Evolutionary conservation across 371 early-diverging fungal species (phyloP), one percentile per base, ranked within the genome.

Genomic region (Mortierella sp.): DNA sequence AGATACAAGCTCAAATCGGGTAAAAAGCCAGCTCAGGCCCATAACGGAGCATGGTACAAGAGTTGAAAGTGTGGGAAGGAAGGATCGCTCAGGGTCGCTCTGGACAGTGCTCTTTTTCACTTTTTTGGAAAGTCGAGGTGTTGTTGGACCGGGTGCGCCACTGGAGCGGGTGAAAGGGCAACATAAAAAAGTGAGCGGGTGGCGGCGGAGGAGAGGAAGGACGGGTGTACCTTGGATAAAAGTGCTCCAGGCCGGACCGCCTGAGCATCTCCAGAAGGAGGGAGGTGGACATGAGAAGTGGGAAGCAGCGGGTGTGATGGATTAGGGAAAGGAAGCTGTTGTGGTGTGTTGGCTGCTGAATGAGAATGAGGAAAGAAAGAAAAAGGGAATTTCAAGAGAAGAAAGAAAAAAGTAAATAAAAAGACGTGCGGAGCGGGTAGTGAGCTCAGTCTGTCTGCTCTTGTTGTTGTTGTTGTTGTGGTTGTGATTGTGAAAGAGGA

Each of bases 251-350:
- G 16, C 83, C 78, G 24, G 87, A 82, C 51, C 75, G 84, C 48
- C 87, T 78, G 78, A 89, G 81, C 71, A 89, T 89, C 70, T 89
- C 89, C 71, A 88, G 75, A 53, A 91, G 87, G 31, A 89, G 70
- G 24, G 89, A 75, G n/a, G 89, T 61, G 71, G 86, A 88, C 88
- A 88, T 85, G 59, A 19, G n/a, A 31, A 6, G 71, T 24, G 44
- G 5, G 19, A n/a, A 44, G 2, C 16, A 24, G 53, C 28, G 54
- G 26, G 61, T 16, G 34, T 31, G 61, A 34, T 5, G 6, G 61
- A 61, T 31, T 34, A 61, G 31, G 59, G 61, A 19, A 5, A 16
- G 61, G 16, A 13, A 46, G 50, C 0, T 28, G 54, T n/a, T 50
- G 44, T 43, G 50, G 48, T 26, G 14, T 0, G 48, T 19, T 44